phyloP scores from a whole-genome alignment of 2,329 filamentous ascomycete genomes.

The Lachnellula hyalina region DNA sequence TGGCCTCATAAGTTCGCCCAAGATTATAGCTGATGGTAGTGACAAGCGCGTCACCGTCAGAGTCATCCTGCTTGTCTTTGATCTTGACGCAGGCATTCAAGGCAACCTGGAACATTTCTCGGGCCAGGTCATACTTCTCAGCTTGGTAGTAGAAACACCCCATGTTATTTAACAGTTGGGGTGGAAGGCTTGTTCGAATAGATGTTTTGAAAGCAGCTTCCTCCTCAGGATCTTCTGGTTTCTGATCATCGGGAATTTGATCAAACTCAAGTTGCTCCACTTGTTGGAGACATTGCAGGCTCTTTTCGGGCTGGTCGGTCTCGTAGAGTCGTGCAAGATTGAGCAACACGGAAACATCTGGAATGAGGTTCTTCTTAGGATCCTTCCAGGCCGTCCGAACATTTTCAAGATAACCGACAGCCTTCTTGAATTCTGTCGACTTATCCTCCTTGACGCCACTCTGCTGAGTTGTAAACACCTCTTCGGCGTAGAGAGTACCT shows the following conservation, averaged over 20 bases:
- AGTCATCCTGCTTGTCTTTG: conserved; percentile 65
- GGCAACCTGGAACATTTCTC: conserved; percentile 87
- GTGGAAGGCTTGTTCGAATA: conserved; percentile 74
- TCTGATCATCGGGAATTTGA: conserved; percentile 66
- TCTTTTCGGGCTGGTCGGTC: conserved; percentile 77
- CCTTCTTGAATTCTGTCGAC: conserved; percentile 76
- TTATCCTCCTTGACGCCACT: conserved; percentile 79
- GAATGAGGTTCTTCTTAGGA: conserved; percentile 72
- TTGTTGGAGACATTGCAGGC: conserved; percentile 83
- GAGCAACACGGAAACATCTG: conserved; percentile 82
- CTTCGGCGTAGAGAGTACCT: conserved; percentile 88
- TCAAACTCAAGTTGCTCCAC: conserved; percentile 87
- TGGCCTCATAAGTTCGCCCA: conserved; percentile 85
- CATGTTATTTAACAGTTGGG: conserved; percentile 94
- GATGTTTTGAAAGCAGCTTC: conserved; percentile 53
- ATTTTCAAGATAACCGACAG: conserved; percentile 74
- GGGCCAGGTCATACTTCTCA: conserved; percentile 73
- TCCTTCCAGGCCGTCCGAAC: conserved; percentile 91
- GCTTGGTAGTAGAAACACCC: conserved; percentile 91
- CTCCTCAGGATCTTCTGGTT: conserved; percentile 54
- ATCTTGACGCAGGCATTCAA: conserved; percentile 81
- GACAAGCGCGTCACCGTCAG: conserved; percentile 85
- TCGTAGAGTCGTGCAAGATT: conserved; percentile 93
- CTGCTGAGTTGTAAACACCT: conserved; percentile 76
- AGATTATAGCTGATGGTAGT: conserved; percentile 98